A percentile compares a stretch with the other conserved stretches of the same genome.
Evolutionary conservation across 2,329 filamentous ascomycete species (phyloP).

Genomic region (Scortechinia acanthostroma): DNA sequence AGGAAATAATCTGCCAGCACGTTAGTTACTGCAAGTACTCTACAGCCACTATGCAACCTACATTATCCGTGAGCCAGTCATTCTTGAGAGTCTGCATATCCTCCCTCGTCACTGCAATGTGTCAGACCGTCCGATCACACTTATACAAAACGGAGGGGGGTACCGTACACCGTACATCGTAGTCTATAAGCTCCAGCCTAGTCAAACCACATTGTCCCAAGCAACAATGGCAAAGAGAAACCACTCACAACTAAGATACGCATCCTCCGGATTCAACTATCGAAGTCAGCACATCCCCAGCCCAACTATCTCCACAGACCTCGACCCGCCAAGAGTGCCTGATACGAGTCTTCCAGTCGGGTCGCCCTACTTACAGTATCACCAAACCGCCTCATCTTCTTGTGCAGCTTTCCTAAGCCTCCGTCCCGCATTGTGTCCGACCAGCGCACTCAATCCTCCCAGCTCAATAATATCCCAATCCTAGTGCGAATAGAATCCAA

Average conservation of each 20-base stretch:
- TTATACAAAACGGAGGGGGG: too few species aligned
- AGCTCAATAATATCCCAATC: too few species aligned
- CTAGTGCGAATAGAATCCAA: too few species aligned
- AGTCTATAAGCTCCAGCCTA: slow-evolving; percentile 29
- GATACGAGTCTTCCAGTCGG: too few species aligned
- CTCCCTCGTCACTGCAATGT: slow-evolving; percentile 67
- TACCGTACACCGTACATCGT: slow-evolving; percentile 44
- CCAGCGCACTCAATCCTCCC: too few species aligned
- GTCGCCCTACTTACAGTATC: neutral
- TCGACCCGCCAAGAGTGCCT: too few species aligned
- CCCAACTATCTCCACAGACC: too few species aligned
- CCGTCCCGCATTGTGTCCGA: neutral
- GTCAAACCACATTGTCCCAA: too few species aligned
- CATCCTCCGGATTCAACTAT: slow-evolving; percentile 46
- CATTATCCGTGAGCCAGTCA: slow-evolving; percentile 96
- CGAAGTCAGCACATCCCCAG: slow-evolving; percentile 16
- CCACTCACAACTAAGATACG: slow-evolving; percentile 55
- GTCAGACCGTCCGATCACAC: too few species aligned
- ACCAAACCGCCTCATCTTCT: neutral
- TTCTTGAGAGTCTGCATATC: slow-evolving; percentile 82
- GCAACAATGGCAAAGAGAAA: neutral
- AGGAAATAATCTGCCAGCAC: slow-evolving; percentile 72
- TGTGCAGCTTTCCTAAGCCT: neutral
- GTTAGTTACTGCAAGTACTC: slow-evolving; percentile 15
- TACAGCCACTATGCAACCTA: slow-evolving; percentile 38